A percentile compares a stretch with the other conserved stretches of the same genome.
These are phyloP conservation scores for Saccharomycopsis javanensis DNA, from an alignment of 805 yeast genomes.

Conservation along the genomic window DNA sequence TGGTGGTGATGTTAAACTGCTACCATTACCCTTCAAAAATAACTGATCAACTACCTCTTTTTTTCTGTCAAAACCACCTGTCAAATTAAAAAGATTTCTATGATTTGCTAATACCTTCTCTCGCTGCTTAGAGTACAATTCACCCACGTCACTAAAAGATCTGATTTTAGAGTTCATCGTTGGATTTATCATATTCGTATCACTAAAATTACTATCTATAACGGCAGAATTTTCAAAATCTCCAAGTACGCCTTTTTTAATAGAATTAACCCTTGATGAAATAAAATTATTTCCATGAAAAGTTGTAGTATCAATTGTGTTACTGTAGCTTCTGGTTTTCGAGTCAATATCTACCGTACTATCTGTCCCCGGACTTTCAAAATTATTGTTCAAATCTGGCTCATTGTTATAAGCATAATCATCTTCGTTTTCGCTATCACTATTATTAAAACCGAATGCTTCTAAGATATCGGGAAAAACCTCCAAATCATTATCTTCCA, in stretches of 20 bases:
- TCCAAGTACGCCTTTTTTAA: neutral
- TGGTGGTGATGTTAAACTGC: neutral
- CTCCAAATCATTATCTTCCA: slow-evolving; percentile 6
- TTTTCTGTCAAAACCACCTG: neutral
- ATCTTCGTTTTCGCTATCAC: slow-evolving; percentile 1
- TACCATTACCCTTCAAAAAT: neutral
- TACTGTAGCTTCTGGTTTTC: neutral
- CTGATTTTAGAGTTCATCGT: neutral
- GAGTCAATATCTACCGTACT: neutral
- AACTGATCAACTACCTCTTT: neutral
- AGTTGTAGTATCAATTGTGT: neutral
- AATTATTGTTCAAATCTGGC: neutral
- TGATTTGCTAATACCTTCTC: neutral
- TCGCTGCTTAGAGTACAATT: neutral
- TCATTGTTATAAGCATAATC: neutral
- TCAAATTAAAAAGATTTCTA: slow-evolving; percentile 1
- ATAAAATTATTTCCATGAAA: neutral
- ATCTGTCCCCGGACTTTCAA: neutral
- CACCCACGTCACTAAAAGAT: neutral
- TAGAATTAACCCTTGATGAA: neutral
- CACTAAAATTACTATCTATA: neutral
- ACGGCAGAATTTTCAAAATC: neutral
- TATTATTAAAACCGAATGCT: neutral
- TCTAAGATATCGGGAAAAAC: slow-evolving; percentile 5
- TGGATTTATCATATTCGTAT: neutral